These are phyloP conservation scores for Globisporangium sylvaticum DNA, from an alignment of 352 stramenopile genomes.

Conservation along the genomic window DNA sequence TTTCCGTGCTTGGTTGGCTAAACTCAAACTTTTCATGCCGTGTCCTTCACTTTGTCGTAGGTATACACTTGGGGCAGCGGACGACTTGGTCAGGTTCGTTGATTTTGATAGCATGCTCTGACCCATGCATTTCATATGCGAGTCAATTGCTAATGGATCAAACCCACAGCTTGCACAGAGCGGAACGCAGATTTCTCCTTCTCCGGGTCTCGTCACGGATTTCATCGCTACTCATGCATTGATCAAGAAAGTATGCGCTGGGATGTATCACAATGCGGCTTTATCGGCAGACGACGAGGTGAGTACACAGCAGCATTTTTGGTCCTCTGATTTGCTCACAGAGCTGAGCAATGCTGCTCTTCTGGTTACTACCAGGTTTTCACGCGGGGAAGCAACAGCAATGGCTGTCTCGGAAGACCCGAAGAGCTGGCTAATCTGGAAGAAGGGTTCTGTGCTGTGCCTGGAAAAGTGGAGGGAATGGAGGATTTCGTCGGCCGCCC, in stretches of 20 bases:
- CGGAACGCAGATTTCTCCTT: slow-evolving; percentile 58
- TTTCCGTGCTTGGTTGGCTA: not conserved
- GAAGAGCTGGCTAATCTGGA: slow-evolving; percentile 67
- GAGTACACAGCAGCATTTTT: not conserved
- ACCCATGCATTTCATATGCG: no score
- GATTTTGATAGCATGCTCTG: not conserved
- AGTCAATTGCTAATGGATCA: not conserved
- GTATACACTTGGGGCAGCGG: slow-evolving; percentile 93
- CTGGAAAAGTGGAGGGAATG: slow-evolving; percentile 69
- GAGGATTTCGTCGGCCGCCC: slow-evolving; percentile 62
- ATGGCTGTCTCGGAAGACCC: slow-evolving; percentile 83
- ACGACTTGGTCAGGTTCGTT: slow-evolving; percentile 84
- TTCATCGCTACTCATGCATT: slow-evolving; percentile 79
- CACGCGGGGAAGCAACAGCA: slow-evolving; percentile 91
- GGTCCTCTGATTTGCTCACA: not conserved
- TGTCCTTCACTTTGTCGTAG: slow-evolving; percentile 10
- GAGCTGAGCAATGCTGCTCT: not conserved
- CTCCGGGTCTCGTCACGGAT: slow-evolving; percentile 74
- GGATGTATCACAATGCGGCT: slow-evolving; percentile 90
- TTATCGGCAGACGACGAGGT: slow-evolving; percentile 89
- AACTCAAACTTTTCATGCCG: not conserved
- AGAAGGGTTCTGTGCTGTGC: slow-evolving; percentile 80
- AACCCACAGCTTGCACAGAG: slow-evolving; percentile 51
- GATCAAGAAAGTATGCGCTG: slow-evolving; percentile 81
- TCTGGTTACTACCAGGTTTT: slow-evolving; percentile 56